Evolutionary conservation across 106 monocot genomes (phyloP), one percentile per base, ranked within the genome.

Genomic region (Vanilla planifolia): DNA sequence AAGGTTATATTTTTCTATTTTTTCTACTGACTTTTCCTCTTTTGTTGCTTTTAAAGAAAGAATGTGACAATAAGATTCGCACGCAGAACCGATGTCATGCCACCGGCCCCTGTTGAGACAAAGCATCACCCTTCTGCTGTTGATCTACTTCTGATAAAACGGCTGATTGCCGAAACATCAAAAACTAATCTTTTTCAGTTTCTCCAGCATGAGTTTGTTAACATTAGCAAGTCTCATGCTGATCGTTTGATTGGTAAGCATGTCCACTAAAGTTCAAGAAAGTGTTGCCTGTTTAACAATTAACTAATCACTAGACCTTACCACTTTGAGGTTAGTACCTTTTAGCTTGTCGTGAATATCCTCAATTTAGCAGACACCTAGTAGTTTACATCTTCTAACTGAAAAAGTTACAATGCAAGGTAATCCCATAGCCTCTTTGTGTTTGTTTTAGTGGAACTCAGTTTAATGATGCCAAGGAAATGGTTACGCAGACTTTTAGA

Each of bases 81-180:
- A 51, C 67, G 96, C 63, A 77, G 96, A 55, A 96, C 96, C 43
- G 87, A 96, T 70, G 84, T 87, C 25, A 91, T 96, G 96, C 96
- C 96, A 35, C 81, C 96, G 52, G 74, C 81, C 79, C 96, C 96
- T 34, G 71, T 80, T 48, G 91, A 96, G 67, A 96, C 96, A 61
- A 96, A 91, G 70, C 80, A 91, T 56, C 96, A 96, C 66, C 96
- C 96, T n/a, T 96, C 96, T 64, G 86, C 96, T 42, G 96, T 96
- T 67, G 96, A 96, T 79, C 72, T 96, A 36, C 77, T 96, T 39
- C 96, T 96, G 25, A 96, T 96, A 33, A 96, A 96, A 61, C 80
- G 91, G 30, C 69, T 96, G 26, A 80, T 88, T 48, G 69, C 91
- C 44, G 96, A 96, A 67, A 91, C 91, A 62, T 84, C 91, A 48